phyloP scores from a whole-genome alignment of 352 stramenopile species.

The Hyaloperonospora brassicae region DNA sequence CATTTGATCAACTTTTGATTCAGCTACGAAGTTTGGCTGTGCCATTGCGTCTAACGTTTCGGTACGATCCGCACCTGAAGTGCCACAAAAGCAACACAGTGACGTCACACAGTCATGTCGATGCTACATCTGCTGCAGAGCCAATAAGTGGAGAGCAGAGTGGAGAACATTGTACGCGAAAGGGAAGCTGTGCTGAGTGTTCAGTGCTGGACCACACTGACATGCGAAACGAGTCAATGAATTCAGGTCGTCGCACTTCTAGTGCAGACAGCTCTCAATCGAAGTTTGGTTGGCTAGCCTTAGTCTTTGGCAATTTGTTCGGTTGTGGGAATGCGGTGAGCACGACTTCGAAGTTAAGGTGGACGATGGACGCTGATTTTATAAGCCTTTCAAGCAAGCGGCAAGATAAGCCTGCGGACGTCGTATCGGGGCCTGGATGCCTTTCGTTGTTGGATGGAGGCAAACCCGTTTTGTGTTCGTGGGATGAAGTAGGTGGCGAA shows the following conservation, averaged over 20 bases:
- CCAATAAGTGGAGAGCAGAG: conserved; percentile 10
- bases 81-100: conserved; percentile 18
- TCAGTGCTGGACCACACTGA: conserved; percentile 2
- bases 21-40: conserved; percentile 40
- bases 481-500: conserved; percentile 58
- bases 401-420: conserved; percentile 44
- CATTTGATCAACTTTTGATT: conserved; percentile 56
- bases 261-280: conserved; percentile 43
- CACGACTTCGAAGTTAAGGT: conserved; percentile 1
- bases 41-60: conserved; percentile 56
- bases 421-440: conserved; percentile 27
- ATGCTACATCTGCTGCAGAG: conserved; percentile 9
- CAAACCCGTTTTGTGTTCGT: conserved; percentile 33
- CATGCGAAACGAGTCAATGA: conserved; percentile 1
- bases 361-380: background rate
- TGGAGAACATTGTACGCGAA: conserved; percentile 6
- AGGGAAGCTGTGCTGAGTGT: conserved; percentile 16
- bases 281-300: conserved; percentile 42
- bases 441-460: conserved; percentile 26
- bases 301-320: conserved; percentile 68
- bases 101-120: conserved; percentile 7
- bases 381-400: conserved; percentile 20
- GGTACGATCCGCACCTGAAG: conserved; percentile 50
- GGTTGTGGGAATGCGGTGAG: conserved; percentile 17
- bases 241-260: conserved; percentile 32